Evolutionary conservation across 441 rosid species (phyloP).

Genomic region (Cnidoscolus chayamansa): DNA sequence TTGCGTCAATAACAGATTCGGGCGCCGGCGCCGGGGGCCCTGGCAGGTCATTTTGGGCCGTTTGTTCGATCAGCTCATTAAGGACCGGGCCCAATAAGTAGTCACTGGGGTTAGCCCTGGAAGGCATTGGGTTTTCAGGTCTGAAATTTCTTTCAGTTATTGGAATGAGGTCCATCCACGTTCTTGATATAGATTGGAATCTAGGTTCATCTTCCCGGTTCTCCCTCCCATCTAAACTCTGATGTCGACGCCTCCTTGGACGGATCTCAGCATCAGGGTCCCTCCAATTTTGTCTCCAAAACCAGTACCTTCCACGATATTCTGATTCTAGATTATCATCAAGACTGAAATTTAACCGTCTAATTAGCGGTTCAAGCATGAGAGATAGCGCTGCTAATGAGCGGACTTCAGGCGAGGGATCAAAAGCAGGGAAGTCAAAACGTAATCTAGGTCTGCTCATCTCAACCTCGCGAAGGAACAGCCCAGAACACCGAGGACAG

Average conservation of each 20-base stretch:
- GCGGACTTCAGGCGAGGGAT: conserved; percentile 68
- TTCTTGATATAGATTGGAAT: conserved; percentile 19
- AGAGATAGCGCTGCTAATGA: conserved; percentile 72
- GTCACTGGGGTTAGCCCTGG: conserved; percentile 34
- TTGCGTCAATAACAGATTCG: conserved; percentile 38
- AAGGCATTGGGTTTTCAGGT: conserved; percentile 25
- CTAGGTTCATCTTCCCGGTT: conserved; percentile 30
- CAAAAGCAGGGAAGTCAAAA: conserved; percentile 54
- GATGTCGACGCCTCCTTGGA: conserved; percentile 9
- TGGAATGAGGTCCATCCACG: conserved; percentile 13
- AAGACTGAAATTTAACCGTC: conserved; percentile 18
- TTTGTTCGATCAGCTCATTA: conserved; percentile 52
- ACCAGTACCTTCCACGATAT: conserved; percentile 30
- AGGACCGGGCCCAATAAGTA: conserved; percentile 43
- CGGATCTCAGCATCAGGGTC: conserved; percentile 21
- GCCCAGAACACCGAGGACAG: conserved; percentile 62
- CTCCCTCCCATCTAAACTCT: conserved; percentile 33
- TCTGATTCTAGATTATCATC: conserved; percentile 24
- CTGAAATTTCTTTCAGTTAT: conserved; percentile 32
- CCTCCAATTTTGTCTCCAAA: conserved; percentile 25
- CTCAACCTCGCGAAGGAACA: conserved; percentile 51
- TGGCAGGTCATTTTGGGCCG: conserved; percentile 61
- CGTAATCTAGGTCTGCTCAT: conserved; percentile 41
- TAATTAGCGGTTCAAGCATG: conserved; percentile 53
- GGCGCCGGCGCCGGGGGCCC: conserved; percentile 58